These are phyloP conservation scores for Ceratocystis cacaofunesta DNA, from an alignment of 2,329 filamentous ascomycete genomes.

Conservation along the genomic window DNA sequence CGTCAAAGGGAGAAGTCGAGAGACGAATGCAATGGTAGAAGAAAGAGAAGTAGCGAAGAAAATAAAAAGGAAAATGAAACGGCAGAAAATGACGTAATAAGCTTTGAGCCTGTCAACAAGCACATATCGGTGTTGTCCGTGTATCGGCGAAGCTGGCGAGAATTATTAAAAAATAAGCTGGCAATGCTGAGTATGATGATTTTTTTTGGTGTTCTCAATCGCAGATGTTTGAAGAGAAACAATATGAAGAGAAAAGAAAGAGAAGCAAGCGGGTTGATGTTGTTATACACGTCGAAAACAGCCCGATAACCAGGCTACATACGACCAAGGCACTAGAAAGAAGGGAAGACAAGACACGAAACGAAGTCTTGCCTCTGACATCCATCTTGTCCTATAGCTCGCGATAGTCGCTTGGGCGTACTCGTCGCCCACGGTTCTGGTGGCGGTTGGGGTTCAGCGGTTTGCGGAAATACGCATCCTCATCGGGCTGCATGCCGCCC, in stretches of 20 bases:
- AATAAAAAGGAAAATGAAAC: neutral
- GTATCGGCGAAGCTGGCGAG: too few species aligned
- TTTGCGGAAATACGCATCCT: constrained; percentile 87
- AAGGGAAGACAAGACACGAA: neutral
- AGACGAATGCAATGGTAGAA: neutral
- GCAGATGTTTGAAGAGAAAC: neutral
- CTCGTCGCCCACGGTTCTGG: constrained; percentile 62
- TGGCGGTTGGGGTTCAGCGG: constrained; percentile 90
- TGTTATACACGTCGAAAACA: neutral
- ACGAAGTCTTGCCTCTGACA: neutral
- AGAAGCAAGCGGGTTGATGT: neutral
- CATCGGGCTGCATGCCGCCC: constrained; percentile 35
- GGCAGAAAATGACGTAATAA: neutral
- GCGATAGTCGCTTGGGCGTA: constrained; percentile 79
- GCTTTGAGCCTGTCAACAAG: neutral
- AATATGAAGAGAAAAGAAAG: neutral
- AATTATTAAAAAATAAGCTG: too few species aligned
- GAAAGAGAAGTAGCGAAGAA: neutral
- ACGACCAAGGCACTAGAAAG: neutral
- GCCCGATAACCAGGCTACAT: too few species aligned
- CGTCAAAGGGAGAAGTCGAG: neutral
- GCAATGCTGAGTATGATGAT: neutral
- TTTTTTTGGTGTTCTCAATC: neutral
- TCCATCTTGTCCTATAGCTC: constrained; percentile 44
- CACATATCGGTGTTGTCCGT: too few species aligned